These are phyloP conservation scores for Austropuccinia psidii DNA, from an alignment of 1,284 basidiomycete genomes.

Conservation along the genomic window DNA sequence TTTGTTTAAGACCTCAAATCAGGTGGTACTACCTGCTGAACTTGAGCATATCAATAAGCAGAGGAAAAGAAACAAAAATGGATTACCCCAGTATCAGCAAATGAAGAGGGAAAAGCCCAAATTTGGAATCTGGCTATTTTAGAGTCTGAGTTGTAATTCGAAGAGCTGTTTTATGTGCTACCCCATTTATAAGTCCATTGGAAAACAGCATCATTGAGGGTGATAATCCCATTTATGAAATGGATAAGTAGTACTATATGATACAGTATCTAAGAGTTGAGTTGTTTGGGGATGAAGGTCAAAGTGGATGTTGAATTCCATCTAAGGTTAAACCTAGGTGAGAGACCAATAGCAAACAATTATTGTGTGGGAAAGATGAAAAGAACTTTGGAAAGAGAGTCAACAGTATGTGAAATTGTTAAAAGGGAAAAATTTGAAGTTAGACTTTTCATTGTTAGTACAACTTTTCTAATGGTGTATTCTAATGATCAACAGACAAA, in stretches of 20 bases:
- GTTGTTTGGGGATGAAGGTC: constrained; percentile 63
- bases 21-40: constrained; percentile 60
- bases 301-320: constrained; percentile 61
- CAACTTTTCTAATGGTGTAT: constrained; percentile 53
- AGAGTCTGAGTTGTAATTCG: constrained; percentile 56
- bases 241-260: constrained; percentile 53
- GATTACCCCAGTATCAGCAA: constrained; percentile 59
- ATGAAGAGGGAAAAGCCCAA: constrained; percentile 58
- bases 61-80: constrained; percentile 62
- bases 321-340: constrained; percentile 61
- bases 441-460: constrained; percentile 53
- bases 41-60: constrained; percentile 62
- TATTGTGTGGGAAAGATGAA: constrained; percentile 61
- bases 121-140: constrained; percentile 55
- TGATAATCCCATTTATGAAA: constrained; percentile 59
- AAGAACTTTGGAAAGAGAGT: constrained; percentile 60
- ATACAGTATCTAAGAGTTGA: constrained; percentile 58
- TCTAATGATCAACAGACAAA: constrained; percentile 52
- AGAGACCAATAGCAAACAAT: constrained; percentile 62
- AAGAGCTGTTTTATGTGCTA: constrained; percentile 55
- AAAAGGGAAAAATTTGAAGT: constrained; percentile 60
- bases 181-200: constrained; percentile 56
- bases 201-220: constrained; percentile 57
- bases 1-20: constrained; percentile 57
- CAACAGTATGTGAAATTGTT: constrained; percentile 60